Conservation (phyloP, 768 basidiomycete genomes). For the Baorangia bicolor region DNA sequence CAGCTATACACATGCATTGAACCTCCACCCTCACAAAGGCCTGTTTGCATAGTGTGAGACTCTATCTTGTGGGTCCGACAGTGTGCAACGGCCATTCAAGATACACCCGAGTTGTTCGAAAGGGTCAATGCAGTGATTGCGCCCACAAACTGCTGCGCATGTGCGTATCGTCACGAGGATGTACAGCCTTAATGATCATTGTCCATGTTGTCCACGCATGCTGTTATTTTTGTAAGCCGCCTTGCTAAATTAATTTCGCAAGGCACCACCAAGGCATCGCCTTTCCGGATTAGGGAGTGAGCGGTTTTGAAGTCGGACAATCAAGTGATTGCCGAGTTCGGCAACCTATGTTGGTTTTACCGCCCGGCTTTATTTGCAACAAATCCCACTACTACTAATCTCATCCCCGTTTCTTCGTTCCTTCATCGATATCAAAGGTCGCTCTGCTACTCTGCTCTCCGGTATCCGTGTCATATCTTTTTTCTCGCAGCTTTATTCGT, state of each 20-base stretch:
- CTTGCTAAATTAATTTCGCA: constrained; percentile 24
- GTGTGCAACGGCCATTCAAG: constrained; percentile 4
- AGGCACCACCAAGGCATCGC: constrained; percentile 24
- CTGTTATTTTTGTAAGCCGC: constrained; percentile 13
- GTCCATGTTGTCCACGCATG: constrained; percentile 18
- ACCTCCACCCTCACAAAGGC: neutral
- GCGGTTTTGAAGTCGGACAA: constrained; percentile 36
- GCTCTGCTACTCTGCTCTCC: constrained; percentile 15
- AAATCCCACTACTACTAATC: constrained; percentile 37
- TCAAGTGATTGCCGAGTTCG: constrained; percentile 38
- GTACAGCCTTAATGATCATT: constrained; percentile 18
- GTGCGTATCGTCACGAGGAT: constrained; percentile 21
- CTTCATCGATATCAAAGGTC: constrained; percentile 30
- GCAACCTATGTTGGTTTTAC: constrained; percentile 37
- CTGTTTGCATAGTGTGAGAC: neutral
- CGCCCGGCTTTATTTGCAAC: constrained; percentile 42
- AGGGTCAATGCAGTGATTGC: constrained; percentile 20
- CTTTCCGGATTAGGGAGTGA: constrained; percentile 27
- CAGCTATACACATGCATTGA: neutral
- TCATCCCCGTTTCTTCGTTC: constrained; percentile 30
- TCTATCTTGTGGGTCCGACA: neutral
- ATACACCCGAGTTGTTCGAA: neutral
- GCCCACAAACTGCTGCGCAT: constrained; percentile 20
- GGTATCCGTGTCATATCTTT: constrained; percentile 2
- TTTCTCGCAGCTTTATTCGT: neutral